Evolutionary conservation across 2,329 filamentous ascomycete species (phyloP), one percentile per base, ranked within the genome.

Genomic region (Fusarium solani-melongenae): DNA sequence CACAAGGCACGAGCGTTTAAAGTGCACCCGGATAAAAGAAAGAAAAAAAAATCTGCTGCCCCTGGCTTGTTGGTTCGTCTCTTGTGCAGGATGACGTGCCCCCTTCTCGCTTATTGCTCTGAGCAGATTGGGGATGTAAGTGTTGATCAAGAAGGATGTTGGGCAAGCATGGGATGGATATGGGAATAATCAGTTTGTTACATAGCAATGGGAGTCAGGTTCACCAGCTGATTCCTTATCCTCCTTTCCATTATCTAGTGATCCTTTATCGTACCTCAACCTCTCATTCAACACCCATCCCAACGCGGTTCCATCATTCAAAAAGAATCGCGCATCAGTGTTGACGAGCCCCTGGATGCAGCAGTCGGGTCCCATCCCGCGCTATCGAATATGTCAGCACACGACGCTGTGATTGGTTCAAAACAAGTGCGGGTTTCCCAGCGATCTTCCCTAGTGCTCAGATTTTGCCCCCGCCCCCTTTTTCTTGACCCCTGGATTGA

Each of bases 401-500:
- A 29, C 14, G 7, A 31, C 34, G 17, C 15, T 36, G 10, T 36
- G 38, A 64, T 64, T 57, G 61, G 61, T 5, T 4, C 29, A 44
- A 34, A n/a, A 5, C 5, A 11, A 20, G 29, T 62, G 59, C 31
- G 41, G 12, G n/a, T 31, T 63, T 57, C 61, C 61, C 36, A 31
- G 12, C 49, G 46, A 41, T 57, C 46, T 56, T 63, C 61, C 61
- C 27, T 33, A 56, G 61, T 39, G 34, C 55, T 29, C 27, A 64
- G 61, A 62, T 62, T 62, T 31, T 31, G 46, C 33, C 60, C 49
- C 61, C 46, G 27, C 51, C 61, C 61, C 61, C 61, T 44, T 63
- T 63, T 63, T 20, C 20, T 11, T 17, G 4, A 39, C 59, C 60
- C 60, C 60, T 62, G 46, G 60, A 55, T 34, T 29, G 17, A 61